These are phyloP conservation scores for Pichia paraexigua DNA, from an alignment of 805 yeast species.

Conservation along the genomic window DNA sequence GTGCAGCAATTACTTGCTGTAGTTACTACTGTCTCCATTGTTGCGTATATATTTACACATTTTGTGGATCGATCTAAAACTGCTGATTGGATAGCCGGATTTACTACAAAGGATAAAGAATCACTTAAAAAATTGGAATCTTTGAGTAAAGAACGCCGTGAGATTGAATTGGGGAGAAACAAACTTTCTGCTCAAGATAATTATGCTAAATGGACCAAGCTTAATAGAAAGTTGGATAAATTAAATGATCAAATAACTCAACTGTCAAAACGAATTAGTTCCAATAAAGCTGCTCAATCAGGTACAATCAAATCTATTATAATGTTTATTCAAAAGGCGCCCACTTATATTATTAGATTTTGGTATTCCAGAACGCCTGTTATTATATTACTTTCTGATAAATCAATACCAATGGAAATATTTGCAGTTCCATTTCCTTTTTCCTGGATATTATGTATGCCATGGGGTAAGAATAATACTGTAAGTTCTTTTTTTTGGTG, in stretches of 20 bases:
- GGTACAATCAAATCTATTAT: slow-evolving; percentile 19
- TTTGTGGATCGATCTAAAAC: background rate
- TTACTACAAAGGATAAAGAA: background rate
- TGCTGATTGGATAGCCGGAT: background rate
- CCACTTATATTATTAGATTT: slow-evolving; percentile 16
- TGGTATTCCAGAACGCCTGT: slow-evolving; percentile 6
- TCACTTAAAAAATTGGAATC: slow-evolving; percentile 19
- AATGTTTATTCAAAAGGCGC: slow-evolving; percentile 42
- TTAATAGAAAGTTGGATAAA: slow-evolving; percentile 64
- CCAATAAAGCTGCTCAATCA: slow-evolving; percentile 23
- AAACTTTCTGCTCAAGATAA: slow-evolving; percentile 81
- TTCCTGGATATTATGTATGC: slow-evolving; percentile 2
- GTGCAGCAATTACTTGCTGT: background rate
- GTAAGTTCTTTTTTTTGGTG: slow-evolving; percentile 3
- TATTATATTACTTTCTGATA: background rate
- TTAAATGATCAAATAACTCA: slow-evolving; percentile 43
- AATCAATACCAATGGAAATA: background rate
- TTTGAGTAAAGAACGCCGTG: slow-evolving; percentile 37
- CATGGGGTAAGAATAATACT: slow-evolving; percentile 4
- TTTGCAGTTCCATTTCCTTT: background rate
- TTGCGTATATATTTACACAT: background rate
- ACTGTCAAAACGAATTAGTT: slow-evolving; percentile 32
- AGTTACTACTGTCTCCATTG: background rate
- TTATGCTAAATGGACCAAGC: slow-evolving; percentile 92
- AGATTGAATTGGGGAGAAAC: slow-evolving; percentile 45